Evolutionary conservation across 2,329 filamentous ascomycete species (phyloP).

Genomic region (Parascedosporium putredinis): DNA sequence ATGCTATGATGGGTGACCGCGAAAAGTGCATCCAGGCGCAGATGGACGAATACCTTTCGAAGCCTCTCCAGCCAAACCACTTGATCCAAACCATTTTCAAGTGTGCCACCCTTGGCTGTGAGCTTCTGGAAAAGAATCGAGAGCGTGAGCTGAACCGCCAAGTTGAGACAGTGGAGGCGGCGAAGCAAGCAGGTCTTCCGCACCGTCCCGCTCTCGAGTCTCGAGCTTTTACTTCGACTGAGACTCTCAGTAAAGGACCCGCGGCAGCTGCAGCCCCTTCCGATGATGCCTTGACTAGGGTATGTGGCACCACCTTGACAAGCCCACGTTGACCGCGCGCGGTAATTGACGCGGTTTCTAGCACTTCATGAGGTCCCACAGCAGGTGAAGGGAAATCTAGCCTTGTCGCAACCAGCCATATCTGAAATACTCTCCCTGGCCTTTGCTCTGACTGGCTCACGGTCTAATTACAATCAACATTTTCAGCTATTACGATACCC

Average conservation of each 20-base stretch:
- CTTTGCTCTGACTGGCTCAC: background rate
- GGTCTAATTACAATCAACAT: background rate
- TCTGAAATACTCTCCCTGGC: background rate
- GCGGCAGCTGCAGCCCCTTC: slow-evolving; percentile 40
- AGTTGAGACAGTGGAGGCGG: slow-evolving; percentile 20
- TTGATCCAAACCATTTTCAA: slow-evolving; percentile 97
- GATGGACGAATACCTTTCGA: slow-evolving; percentile 98
- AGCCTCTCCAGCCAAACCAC: slow-evolving; percentile 92
- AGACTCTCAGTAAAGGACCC: background rate
- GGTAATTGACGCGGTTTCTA: background rate
- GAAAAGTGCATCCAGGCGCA: slow-evolving; percentile 98
- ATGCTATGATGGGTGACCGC: slow-evolving; percentile 96
- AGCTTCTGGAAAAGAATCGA: slow-evolving; percentile 66
- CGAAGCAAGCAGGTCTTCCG: background rate
- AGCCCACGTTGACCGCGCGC: background rate
- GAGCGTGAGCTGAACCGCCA: slow-evolving; percentile 47
- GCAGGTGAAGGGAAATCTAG: too few relatives aligned
- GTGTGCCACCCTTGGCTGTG: slow-evolving; percentile 83
- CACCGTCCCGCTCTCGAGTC: slow-evolving; percentile 35
- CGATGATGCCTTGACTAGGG: slow-evolving; percentile 45
- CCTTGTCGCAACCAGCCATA: too few relatives aligned
- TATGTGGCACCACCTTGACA: slow-evolving; percentile 25
- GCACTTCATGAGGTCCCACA: slow-evolving; percentile 19
- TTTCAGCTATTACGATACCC: background rate
- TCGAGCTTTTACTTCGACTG: slow-evolving; percentile 54